Conservation (phyloP, 169 alveolate genomes). For the Cryptosporidium felis region DNA sequence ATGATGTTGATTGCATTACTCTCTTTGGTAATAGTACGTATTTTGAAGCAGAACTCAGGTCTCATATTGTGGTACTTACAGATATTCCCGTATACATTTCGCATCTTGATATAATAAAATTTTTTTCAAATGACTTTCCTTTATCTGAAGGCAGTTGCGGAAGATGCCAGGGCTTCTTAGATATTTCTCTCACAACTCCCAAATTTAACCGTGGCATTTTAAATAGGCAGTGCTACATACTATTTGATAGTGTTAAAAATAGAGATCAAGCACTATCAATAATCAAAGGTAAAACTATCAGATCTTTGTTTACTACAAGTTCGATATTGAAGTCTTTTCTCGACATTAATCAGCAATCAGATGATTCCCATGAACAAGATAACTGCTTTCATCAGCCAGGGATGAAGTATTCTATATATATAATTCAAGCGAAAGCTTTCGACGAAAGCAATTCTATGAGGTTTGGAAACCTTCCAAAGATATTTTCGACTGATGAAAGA, state of each 20-base stretch:
- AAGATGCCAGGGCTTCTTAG: constrained; percentile 25
- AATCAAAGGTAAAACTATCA: constrained; percentile 57
- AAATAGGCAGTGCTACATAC: constrained; percentile 36
- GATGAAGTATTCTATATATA: constrained; percentile 5
- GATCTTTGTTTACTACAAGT: constrained; percentile 19
- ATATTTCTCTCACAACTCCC: constrained; percentile 48
- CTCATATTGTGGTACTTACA: constrained; percentile 17
- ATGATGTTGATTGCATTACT: not conserved
- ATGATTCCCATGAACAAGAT: not conserved
- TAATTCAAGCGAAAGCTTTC: constrained; percentile 30
- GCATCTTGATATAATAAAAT: constrained; percentile 23
- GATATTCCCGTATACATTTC: constrained; percentile 49
- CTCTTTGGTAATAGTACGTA: not conserved
- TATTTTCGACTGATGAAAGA: constrained; percentile 18
- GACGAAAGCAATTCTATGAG: not conserved
- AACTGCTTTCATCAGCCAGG: not conserved
- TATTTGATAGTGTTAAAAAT: constrained; percentile 34
- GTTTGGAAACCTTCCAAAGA: constrained; percentile 4
- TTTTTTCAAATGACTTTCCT: constrained; percentile 29
- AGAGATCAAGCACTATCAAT: constrained; percentile 32
- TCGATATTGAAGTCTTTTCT: not conserved
- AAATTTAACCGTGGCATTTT: constrained; percentile 56
- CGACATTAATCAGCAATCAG: not conserved
- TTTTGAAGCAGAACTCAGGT: constrained; percentile 7
- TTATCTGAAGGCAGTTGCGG: constrained; percentile 24